Conservation (phyloP, 768 basidiomycete genomes). For the Astraeus odoratus region DNA sequence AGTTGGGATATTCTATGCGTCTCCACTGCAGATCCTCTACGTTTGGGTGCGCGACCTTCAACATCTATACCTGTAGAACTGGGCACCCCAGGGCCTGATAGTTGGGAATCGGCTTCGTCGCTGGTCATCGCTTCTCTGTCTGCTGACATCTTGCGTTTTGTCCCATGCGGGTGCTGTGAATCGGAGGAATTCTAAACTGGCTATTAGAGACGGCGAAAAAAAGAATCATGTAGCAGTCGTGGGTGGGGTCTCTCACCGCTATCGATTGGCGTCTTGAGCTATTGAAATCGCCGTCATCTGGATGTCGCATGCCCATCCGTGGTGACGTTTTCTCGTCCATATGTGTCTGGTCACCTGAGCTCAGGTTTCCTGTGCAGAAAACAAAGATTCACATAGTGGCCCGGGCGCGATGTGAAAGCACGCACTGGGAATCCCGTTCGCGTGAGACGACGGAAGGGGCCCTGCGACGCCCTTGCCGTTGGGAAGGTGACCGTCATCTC, state of each 20-base stretch:
- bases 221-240: not conserved
- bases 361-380: conserved; percentile 24
- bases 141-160: conserved; percentile 78
- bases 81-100: conserved; percentile 62
- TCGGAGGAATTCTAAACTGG: conserved; percentile 29
- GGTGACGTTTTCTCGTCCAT: conserved; percentile 30
- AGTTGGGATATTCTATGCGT: conserved; percentile 69
- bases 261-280: conserved; percentile 69
- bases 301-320: conserved; percentile 27
- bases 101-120: conserved; percentile 60
- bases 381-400: conserved; percentile 9
- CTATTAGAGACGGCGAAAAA: conserved; percentile 1
- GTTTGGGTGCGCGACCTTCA: conserved; percentile 70
- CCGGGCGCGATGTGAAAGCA: conserved; percentile 11
- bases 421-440: conserved; percentile 19
- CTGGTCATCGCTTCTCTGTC: conserved; percentile 49
- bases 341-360: conserved; percentile 33
- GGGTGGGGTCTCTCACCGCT: conserved; percentile 38
- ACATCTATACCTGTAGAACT: conserved; percentile 51
- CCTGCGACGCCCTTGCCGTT: conserved; percentile 17
- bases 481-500: conserved; percentile 19
- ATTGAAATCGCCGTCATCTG: conserved; percentile 52
- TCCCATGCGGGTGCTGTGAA: conserved; percentile 47
- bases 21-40: conserved; percentile 79
- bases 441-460: conserved; percentile 10